Evolutionary conservation across 208 protist species (phyloP).

Genomic region (Leishmania arabica): DNA sequence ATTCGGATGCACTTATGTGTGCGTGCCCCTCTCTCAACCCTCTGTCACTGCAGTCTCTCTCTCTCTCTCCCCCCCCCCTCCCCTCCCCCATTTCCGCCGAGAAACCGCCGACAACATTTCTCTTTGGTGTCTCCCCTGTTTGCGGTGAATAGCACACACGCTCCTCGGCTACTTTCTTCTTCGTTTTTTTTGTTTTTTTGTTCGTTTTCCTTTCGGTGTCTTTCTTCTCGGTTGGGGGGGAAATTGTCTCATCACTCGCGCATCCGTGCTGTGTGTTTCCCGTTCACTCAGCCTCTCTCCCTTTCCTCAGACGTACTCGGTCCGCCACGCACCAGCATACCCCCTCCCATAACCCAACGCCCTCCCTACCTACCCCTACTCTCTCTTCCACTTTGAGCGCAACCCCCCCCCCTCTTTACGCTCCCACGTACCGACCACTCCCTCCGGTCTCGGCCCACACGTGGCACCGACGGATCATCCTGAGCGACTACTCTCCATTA

Average conservation of each 20-base stretch:
- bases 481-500: neutral
- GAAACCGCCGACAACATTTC: neutral
- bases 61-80: neutral
- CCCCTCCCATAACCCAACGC: neutral
- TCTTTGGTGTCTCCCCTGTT: neutral
- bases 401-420: neutral
- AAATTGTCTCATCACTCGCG: neutral
- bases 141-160: neutral
- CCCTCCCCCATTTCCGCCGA: neutral
- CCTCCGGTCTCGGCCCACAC: neutral
- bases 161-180: neutral
- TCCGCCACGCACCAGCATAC: neutral
- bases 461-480: neutral
- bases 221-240: neutral
- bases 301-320: slow-evolving; percentile 1
- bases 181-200: slow-evolving; percentile 5
- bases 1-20: neutral
- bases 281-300: slow-evolving; percentile 9
- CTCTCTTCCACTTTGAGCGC: neutral
- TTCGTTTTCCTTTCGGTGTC: neutral
- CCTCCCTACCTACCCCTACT: neutral
- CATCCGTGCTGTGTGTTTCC: neutral
- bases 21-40: neutral
- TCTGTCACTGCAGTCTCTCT: neutral
- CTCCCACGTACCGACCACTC: neutral